These are phyloP conservation scores for Grosmannia serpens DNA, from an alignment of 2,329 filamentous ascomycete species.

Conservation along the genomic window DNA sequence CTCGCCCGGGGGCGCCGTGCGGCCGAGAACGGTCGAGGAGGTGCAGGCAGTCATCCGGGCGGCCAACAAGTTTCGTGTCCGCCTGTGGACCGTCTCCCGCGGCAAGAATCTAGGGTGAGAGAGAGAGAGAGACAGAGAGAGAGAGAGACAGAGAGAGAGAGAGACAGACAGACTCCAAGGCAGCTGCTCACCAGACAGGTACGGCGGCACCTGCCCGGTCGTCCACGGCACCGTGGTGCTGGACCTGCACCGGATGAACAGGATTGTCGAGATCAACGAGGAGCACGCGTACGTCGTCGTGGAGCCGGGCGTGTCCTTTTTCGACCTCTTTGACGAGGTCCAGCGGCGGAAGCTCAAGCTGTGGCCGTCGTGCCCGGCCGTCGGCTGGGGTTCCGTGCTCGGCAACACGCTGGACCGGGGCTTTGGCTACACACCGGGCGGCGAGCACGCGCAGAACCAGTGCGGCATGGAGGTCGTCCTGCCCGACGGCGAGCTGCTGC, in stretches of 20 bases:
- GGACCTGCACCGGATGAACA: constrained; percentile 42
- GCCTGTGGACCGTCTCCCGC: not conserved
- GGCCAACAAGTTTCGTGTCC: not conserved
- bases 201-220: constrained; percentile 41
- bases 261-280: constrained; percentile 36
- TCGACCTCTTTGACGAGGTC: constrained; percentile 38
- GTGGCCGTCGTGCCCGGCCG: constrained; percentile 30
- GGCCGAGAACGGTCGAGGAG: not conserved
- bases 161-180: no score
- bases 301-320: constrained; percentile 44
- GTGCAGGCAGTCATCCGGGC: not conserved
- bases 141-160: no score
- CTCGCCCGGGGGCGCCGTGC: not conserved
- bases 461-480: constrained; percentile 22
- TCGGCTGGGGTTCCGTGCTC: constrained; percentile 30
- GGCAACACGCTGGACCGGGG: constrained; percentile 34
- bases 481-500: constrained; percentile 29
- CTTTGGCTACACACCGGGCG: constrained; percentile 32
- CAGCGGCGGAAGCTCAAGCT: constrained; percentile 22
- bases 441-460: constrained; percentile 27
- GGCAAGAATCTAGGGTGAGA: not conserved
- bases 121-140: no score
- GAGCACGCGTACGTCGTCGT: constrained; percentile 38
- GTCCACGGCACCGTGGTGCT: constrained; percentile 38
- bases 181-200: constrained; percentile 11